Conservation (phyloP, 2,329 filamentous ascomycete species). For the Penicillium hesseltinei region DNA sequence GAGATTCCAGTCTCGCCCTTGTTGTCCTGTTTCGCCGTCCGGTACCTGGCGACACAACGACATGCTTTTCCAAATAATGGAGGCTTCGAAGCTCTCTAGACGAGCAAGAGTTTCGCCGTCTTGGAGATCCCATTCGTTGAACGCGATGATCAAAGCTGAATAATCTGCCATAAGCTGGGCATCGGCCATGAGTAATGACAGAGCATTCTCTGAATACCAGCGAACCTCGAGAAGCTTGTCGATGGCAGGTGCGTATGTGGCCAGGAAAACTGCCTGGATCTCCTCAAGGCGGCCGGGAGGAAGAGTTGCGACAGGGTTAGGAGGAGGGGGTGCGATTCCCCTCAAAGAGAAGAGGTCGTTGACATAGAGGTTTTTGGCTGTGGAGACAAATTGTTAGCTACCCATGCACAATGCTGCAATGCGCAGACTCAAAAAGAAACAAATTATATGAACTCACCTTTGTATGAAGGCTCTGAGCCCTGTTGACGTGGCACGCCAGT, state of each 20-base stretch:
- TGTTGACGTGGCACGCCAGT: conserved; percentile 27
- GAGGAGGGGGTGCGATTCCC: conserved; percentile 57
- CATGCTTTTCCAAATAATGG: conserved; percentile 60
- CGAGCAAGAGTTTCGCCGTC: conserved; percentile 40
- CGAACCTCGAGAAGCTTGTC: conserved; percentile 76
- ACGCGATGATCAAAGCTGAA: conserved; percentile 59
- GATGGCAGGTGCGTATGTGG: conserved; percentile 72
- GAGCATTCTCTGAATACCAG: conserved; percentile 68
- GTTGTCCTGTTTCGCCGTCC: conserved; percentile 36
- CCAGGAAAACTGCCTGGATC: conserved; percentile 69
- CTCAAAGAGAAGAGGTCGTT: conserved; percentile 69
- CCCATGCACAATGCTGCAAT: not conserved
- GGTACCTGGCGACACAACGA: conserved; percentile 50
- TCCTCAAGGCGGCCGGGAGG: conserved; percentile 57
- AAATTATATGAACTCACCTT: conserved; percentile 16
- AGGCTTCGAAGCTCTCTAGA: conserved; percentile 56
- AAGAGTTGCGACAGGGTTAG: conserved; percentile 51
- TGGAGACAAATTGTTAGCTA: conserved; percentile 43
- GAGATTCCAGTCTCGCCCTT: conserved; percentile 55
- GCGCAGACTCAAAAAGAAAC: not conserved
- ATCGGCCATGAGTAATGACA: conserved; percentile 55
- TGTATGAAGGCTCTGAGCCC: conserved; percentile 22
- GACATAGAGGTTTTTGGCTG: conserved; percentile 67
- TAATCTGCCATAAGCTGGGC: conserved; percentile 64
- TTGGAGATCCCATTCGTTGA: conserved; percentile 40